Evolutionary conservation across 495 filamentous ascomycete species (phyloP).

Genomic region (Penicillium bialowiezense): DNA sequence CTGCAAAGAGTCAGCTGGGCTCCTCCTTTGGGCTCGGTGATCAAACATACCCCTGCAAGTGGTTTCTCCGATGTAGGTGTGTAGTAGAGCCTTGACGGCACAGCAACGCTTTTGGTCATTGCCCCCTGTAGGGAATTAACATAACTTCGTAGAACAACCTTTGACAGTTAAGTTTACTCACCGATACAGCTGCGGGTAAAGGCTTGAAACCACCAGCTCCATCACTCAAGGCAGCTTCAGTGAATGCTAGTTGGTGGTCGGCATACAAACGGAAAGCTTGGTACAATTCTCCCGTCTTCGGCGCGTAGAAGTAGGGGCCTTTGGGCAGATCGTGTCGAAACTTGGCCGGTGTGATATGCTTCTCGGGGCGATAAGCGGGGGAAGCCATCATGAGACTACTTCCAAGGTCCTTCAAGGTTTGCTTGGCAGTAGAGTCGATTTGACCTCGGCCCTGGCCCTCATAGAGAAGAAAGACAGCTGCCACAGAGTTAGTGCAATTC

Average conservation of each 20-base stretch:
- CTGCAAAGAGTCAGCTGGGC: background rate
- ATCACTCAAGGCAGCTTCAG: conserved; percentile 29
- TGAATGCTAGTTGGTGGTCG: conserved; percentile 39
- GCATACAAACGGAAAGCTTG: conserved; percentile 41
- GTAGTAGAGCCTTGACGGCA: conserved; percentile 46
- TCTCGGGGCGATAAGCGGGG: conserved; percentile 1
- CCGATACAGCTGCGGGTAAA: conserved; percentile 33
- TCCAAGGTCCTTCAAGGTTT: background rate
- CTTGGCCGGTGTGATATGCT: background rate
- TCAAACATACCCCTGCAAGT: conserved; percentile 25
- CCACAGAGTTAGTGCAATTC: background rate
- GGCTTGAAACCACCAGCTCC: conserved; percentile 35
- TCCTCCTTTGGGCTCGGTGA: background rate
- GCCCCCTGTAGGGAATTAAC: conserved; percentile 10
- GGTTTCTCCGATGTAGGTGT: conserved; percentile 26
- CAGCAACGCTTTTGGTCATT: conserved; percentile 27
- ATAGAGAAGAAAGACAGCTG: conserved; percentile 5
- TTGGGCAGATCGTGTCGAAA: conserved; percentile 25
- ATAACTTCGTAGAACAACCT: background rate
- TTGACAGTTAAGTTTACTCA: conserved; percentile 10
- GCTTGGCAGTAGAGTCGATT: background rate
- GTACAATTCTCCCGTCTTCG: conserved; percentile 33
- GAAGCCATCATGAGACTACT: conserved; percentile 10
- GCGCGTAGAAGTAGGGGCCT: conserved; percentile 49
- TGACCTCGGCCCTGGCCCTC: conserved; percentile 4